Conservation (phyloP, 495 filamentous ascomycete species). For the Aspergillus campestris region DNA sequence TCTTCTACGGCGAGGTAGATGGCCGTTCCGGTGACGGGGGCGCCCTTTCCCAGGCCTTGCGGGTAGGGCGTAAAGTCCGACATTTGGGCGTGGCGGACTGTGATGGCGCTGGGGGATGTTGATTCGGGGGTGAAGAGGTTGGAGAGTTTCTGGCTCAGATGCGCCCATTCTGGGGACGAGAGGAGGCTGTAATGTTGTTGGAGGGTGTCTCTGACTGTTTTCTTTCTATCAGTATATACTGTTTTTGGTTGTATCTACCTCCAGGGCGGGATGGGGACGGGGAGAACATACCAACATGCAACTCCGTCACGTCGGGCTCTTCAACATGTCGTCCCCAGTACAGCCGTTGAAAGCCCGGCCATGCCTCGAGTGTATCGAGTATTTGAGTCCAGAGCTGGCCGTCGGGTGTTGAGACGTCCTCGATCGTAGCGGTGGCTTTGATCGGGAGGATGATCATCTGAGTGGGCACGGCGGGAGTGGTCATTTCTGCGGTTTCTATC, state of each 20-base stretch:
- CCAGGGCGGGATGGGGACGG: background rate
- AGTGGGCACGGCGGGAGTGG: constrained; percentile 17
- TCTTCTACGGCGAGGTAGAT: constrained; percentile 12
- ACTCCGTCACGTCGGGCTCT: constrained; percentile 10
- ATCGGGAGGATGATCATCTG: constrained; percentile 21
- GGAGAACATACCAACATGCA: constrained; percentile 15
- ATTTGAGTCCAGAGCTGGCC: constrained; percentile 14
- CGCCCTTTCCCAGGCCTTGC: constrained; percentile 5
- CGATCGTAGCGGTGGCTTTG: constrained; percentile 11
- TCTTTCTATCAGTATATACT: background rate
- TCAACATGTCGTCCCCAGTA: constrained; percentile 19
- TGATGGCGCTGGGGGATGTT: constrained; percentile 4
- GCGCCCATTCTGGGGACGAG: constrained; percentile 15
- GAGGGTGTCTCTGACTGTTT: constrained; percentile 10
- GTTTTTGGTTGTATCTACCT: too few species aligned
- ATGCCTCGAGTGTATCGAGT: constrained; percentile 10
- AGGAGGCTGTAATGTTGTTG: constrained; percentile 17
- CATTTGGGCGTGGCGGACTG: constrained; percentile 18
- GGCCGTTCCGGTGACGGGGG: constrained; percentile 14
- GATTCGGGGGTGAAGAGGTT: constrained; percentile 1
- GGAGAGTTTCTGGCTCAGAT: constrained; percentile 2
- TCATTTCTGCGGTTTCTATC: too few species aligned
- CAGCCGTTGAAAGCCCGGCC: constrained; percentile 11
- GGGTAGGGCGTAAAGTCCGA: constrained; percentile 12
- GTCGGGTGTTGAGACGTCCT: constrained; percentile 8